A percentile compares a stretch with the other conserved stretches of the same genome.
phyloP scores from a whole-genome alignment of 192 early-diverging fungal species.

The Rhizophagus sp. region DNA sequence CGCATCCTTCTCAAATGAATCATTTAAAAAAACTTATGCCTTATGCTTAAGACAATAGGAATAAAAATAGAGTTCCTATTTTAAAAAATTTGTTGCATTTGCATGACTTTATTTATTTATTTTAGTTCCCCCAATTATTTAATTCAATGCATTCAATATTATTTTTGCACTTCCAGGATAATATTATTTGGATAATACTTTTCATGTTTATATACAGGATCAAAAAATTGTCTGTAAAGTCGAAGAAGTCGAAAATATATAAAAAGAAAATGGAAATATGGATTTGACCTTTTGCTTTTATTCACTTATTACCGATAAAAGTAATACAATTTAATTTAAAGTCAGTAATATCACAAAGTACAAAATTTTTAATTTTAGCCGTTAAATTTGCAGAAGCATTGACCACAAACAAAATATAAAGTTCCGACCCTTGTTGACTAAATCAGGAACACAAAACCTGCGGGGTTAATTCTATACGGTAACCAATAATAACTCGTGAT shows the following conservation, averaged over 20 bases:
- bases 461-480: not conserved
- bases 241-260: not conserved
- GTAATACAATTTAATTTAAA: not conserved
- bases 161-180: not conserved
- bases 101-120: not conserved
- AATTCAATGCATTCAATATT: not conserved
- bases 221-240: not conserved
- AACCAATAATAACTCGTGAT: not conserved
- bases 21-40: constrained; percentile 19
- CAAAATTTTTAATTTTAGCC: not conserved
- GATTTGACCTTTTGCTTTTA: not conserved
- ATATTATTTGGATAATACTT: not conserved
- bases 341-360: not conserved
- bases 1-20: constrained; percentile 1
- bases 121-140: not conserved
- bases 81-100: not conserved
- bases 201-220: not conserved
- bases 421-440: constrained; percentile 12
- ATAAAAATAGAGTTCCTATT: not conserved
- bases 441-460: constrained; percentile 10
- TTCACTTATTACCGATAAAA: not conserved
- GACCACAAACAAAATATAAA: not conserved
- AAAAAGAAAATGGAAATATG: not conserved
- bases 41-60: constrained; percentile 3
- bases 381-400: not conserved